Conservation (phyloP, 2,329 filamentous ascomycete species). For the Ophiocordyceps robertsii region DNA sequence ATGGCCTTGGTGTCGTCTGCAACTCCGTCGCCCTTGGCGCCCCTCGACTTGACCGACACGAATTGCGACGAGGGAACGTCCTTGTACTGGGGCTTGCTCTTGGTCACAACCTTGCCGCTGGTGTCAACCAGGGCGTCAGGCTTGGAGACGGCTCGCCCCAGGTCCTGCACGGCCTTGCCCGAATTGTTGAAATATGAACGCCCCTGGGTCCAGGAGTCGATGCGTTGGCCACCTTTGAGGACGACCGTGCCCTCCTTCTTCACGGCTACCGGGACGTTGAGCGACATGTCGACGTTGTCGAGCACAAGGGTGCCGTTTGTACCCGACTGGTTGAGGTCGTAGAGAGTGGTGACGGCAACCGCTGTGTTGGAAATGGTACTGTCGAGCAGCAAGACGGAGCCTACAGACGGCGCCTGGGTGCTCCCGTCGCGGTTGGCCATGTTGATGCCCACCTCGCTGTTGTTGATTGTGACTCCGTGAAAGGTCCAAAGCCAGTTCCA, state of each 20-base stretch:
- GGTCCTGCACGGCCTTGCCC: slow-evolving; percentile 44
- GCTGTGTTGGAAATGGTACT: slow-evolving; percentile 64
- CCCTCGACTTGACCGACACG: slow-evolving; percentile 67
- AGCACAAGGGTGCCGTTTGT: slow-evolving; percentile 39
- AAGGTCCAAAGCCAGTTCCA: slow-evolving; percentile 62
- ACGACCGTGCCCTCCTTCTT: slow-evolving; percentile 44
- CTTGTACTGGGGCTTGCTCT: slow-evolving; percentile 82
- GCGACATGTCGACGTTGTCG: slow-evolving; percentile 70
- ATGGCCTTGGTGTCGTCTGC: slow-evolving; percentile 82
- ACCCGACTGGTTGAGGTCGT: not conserved
- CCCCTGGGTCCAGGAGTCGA: slow-evolving; percentile 69
- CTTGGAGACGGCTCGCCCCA: slow-evolving; percentile 42
- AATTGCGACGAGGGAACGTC: slow-evolving; percentile 54
- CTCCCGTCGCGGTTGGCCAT: slow-evolving; percentile 42
- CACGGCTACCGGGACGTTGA: slow-evolving; percentile 55
- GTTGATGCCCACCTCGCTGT: slow-evolving; percentile 35
- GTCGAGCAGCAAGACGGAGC: slow-evolving; percentile 74
- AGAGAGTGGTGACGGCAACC: slow-evolving; percentile 35
- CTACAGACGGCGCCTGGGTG: slow-evolving; percentile 50
- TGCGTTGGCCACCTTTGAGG: slow-evolving; percentile 54
- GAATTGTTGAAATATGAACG: too few relatives aligned
- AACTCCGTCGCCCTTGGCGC: slow-evolving; percentile 75
- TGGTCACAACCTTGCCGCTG: slow-evolving; percentile 61
- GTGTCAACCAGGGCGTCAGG: slow-evolving; percentile 51
- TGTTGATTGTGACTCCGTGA: slow-evolving; percentile 5